A percentile compares a stretch with the other conserved stretches of the same genome.
Conservation (phyloP, 2,329 filamentous ascomycete genomes). For the Teratosphaeria zuluensis region DNA sequence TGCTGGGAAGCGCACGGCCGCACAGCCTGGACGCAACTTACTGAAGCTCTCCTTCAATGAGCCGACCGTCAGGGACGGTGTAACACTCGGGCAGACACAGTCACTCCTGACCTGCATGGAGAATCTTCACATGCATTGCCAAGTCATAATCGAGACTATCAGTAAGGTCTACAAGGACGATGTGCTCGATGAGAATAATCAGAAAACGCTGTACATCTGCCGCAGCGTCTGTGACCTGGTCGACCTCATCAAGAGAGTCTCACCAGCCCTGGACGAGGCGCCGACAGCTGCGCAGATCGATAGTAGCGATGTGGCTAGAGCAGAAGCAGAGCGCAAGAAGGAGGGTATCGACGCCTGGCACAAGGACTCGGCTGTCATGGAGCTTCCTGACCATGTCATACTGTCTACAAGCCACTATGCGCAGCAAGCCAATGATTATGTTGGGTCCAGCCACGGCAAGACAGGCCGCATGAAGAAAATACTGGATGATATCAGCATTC, state of each 20-base stretch:
- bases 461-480: constrained; percentile 40
- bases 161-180: constrained; percentile 14
- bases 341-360: constrained; percentile 14
- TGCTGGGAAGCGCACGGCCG: constrained; percentile 24
- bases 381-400: constrained; percentile 30
- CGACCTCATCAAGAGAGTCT: not conserved
- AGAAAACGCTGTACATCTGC: constrained; percentile 2
- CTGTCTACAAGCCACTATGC: constrained; percentile 19
- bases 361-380: constrained; percentile 26
- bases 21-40: constrained; percentile 28
- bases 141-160: constrained; percentile 21
- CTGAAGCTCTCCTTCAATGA: constrained; percentile 24
- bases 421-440: constrained; percentile 6
- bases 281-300: not conserved
- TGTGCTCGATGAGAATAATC: not conserved
- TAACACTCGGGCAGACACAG: constrained; percentile 9
- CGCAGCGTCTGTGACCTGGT: not conserved
- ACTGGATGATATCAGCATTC: constrained; percentile 46
- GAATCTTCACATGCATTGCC: constrained; percentile 24
- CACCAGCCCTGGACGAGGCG: not conserved
- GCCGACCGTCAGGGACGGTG: constrained; percentile 3
- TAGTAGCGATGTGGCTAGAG: not conserved
- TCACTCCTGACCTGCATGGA: constrained; percentile 20
- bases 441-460: constrained; percentile 3
- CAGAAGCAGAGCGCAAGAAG: not conserved